These are phyloP conservation scores for Agaricus bisporus DNA, from an alignment of 768 basidiomycete genomes.

Conservation along the genomic window DNA sequence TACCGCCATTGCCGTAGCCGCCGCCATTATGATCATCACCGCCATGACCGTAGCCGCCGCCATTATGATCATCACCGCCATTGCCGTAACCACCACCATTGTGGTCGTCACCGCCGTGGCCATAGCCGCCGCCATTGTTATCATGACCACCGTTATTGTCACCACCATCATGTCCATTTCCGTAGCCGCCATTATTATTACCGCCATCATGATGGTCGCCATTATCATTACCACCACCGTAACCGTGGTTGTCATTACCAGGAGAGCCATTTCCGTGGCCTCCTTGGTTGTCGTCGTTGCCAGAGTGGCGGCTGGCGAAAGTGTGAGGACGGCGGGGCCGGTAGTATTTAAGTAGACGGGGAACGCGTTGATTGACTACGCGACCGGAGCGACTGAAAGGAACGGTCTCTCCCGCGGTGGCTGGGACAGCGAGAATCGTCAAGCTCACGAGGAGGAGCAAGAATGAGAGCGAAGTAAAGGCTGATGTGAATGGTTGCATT, in stretches of 20 bases:
- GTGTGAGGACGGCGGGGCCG: neutral
- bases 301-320: too few relatives aligned
- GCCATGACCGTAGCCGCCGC: neutral
- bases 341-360: constrained; percentile 5
- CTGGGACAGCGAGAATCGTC: constrained; percentile 7
- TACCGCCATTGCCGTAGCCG: neutral
- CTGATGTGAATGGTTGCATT: constrained; percentile 1
- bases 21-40: neutral
- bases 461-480: constrained; percentile 13
- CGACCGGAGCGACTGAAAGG: constrained; percentile 6
- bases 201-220: neutral
- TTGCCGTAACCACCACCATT: neutral
- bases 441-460: constrained; percentile 12
- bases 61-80: neutral
- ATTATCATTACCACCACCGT: neutral
- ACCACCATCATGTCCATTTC: neutral
- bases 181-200: neutral
- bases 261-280: neutral
- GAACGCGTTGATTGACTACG: neutral
- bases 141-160: neutral
- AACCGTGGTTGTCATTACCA: neutral
- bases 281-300: neutral
- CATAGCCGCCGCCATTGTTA: neutral
- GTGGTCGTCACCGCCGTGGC: neutral
- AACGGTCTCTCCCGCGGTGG: neutral